Evolutionary conservation across 768 basidiomycete genomes (phyloP).

Genomic region (Amanita brunnescens): DNA sequence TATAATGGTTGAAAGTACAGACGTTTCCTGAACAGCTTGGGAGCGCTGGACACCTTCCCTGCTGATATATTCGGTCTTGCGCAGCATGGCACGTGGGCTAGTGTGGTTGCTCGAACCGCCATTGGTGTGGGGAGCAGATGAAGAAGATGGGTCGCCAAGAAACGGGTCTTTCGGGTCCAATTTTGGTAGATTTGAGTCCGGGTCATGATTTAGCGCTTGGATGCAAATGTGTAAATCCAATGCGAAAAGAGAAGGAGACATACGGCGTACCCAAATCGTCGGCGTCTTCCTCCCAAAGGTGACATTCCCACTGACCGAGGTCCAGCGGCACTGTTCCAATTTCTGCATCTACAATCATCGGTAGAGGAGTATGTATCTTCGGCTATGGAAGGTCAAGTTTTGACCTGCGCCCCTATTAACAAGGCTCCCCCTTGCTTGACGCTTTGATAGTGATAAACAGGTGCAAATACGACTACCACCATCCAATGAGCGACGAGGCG

Average conservation of each 20-base stretch:
- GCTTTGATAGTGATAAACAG: no score
- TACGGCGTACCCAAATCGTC: constrained; percentile 49
- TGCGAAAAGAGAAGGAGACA: neutral
- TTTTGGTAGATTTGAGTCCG: constrained; percentile 40
- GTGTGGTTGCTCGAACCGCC: constrained; percentile 41
- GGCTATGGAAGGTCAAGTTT: constrained; percentile 81
- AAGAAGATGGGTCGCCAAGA: constrained; percentile 54
- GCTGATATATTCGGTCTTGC: constrained; percentile 87
- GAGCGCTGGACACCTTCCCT: constrained; percentile 39
- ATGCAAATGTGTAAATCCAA: neutral
- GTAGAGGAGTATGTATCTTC: constrained; percentile 75
- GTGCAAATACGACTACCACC: no score
- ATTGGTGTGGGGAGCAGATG: constrained; percentile 37
- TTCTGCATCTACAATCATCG: constrained; percentile 96
- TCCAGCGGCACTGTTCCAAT: constrained; percentile 96
- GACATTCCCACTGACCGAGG: constrained; percentile 69
- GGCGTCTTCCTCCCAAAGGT: constrained; percentile 77
- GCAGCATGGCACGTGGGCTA: constrained; percentile 75
- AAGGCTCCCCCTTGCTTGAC: no score
- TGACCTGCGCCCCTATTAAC: constrained; percentile 19
- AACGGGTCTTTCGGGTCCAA: constrained; percentile 73
- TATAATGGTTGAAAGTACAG: no score
- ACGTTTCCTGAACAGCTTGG: constrained; percentile 46
- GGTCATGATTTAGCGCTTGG: constrained; percentile 56
- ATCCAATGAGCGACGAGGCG: no score